phyloP scores from a whole-genome alignment of 225 moss, liverwort and hornwort species.

The Asterella californica region DNA sequence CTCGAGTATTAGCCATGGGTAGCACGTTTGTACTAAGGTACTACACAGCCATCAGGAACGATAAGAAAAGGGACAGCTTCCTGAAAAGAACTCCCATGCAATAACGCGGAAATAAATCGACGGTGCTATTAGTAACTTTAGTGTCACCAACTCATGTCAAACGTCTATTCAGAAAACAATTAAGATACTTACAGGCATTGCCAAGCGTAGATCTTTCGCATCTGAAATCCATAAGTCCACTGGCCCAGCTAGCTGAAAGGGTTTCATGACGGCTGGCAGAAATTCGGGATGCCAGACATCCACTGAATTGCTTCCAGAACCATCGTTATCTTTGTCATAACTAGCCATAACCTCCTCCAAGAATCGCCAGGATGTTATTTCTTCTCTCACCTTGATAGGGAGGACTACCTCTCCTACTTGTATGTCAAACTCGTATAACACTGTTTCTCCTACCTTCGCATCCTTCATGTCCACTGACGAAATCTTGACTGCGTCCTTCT shows the following conservation, averaged over 20 bases:
- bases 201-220: constrained; percentile 73
- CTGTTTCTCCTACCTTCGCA: constrained; percentile 81
- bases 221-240: constrained; percentile 90
- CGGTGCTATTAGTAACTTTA: background rate
- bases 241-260: constrained; percentile 82
- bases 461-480: constrained; percentile 70
- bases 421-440: constrained; percentile 81
- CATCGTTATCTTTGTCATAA: constrained; percentile 29
- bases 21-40: background rate
- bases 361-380: constrained; percentile 69
- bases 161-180: background rate
- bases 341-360: constrained; percentile 49
- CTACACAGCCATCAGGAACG: background rate
- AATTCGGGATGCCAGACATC: constrained; percentile 61
- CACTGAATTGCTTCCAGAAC: constrained; percentile 39
- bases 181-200: constrained; percentile 70
- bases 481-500: constrained; percentile 57
- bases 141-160: background rate
- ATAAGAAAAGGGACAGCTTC: background rate
- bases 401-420: constrained; percentile 58
- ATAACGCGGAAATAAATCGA: background rate
- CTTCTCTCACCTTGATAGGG: constrained; percentile 69
- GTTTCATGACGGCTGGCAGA: constrained; percentile 57
- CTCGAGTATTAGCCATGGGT: background rate
- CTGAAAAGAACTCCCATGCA: background rate